These are phyloP conservation scores for Heliocybe sulcata DNA, from an alignment of 1,284 basidiomycete species.

Conservation along the genomic window DNA sequence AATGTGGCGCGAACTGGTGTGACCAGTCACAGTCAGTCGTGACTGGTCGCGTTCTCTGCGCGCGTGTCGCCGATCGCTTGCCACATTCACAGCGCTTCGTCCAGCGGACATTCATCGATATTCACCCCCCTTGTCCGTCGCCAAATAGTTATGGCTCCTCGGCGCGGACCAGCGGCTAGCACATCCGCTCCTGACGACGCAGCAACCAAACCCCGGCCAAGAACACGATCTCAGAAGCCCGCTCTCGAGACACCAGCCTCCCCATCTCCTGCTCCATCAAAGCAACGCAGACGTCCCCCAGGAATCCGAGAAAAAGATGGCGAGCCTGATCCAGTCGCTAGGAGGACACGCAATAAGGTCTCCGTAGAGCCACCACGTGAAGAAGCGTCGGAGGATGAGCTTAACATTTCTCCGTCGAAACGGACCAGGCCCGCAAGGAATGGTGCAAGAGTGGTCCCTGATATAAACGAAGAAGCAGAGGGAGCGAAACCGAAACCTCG, in stretches of 20 bases:
- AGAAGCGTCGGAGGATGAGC: conserved; percentile 22
- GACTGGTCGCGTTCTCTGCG: not conserved
- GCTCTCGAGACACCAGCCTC: conserved; percentile 9
- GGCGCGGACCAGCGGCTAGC: conserved; percentile 35
- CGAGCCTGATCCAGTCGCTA: not conserved
- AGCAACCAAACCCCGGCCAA: conserved; percentile 11
- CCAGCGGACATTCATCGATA: too few species aligned
- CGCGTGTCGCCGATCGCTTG: conserved; percentile 3
- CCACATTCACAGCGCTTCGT: conserved; percentile 11
- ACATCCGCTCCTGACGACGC: conserved; percentile 7
- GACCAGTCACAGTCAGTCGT: too few species aligned
- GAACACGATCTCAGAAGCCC: conserved; percentile 14
- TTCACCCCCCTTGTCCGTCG: too few species aligned
- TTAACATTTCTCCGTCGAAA: conserved; percentile 22
- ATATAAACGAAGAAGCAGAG: not conserved
- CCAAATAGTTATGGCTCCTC: conserved; percentile 35
- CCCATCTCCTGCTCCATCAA: conserved; percentile 5
- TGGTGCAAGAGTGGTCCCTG: not conserved
- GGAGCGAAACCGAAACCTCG: conserved; percentile 16
- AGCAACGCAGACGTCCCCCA: conserved; percentile 1
- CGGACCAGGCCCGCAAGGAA: conserved; percentile 5
- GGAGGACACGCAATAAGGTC: conserved; percentile 3
- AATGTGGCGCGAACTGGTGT: too few species aligned
- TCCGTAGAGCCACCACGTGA: not conserved
- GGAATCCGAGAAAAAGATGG: not conserved